Evolutionary conservation across 345 rosid genomes (phyloP), one percentile per base, ranked within the genome.

Genomic region (Turnera subulata): DNA sequence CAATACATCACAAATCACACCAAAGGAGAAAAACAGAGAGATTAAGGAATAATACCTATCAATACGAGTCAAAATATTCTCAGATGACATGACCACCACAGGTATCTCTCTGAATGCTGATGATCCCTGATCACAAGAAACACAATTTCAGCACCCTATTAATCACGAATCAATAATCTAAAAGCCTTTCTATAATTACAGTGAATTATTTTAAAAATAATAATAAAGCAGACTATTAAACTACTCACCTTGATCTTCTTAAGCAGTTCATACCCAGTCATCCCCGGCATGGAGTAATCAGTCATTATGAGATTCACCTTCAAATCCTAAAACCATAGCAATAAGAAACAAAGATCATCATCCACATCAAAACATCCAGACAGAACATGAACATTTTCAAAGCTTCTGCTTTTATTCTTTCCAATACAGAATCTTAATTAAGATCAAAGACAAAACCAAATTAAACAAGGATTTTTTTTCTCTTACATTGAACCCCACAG

Each of bases 11-110:
- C n/a, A n/a, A n/a, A n/a, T n/a, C n/a, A n/a, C n/a, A n/a, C n/a
- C n/a, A n/a, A n/a, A n/a, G n/a, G n/a, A n/a, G n/a, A n/a, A 29
- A 8, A 29, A 29, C 35, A 29, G 35, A 29, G 35, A 29, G 5
- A 29, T 3, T 29, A 29, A 29, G 35, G 23, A 17, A 54, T 4
- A 50, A 23, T 72, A 87, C 95, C 95, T 84, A 70, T 88, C 89
- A 37, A 84, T 80, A 15, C 85, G 88, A 62, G 96, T 55, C 58
- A 85, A 44, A 29, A 88, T 74, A 68, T 88, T 83, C 76, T 88
- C 92, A 14, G 96, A 88, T 1, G 96, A 88, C 96, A 88, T 88
- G 59, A 88, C 76, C 69, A 88, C 96, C 12, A 88, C 96, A 23
- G 92, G 96, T 26, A 85, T 72, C 67, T 85, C 86, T 69, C 82